Base-by-base conservation (phyloP, 2,329 filamentous ascomycete species). In the Colletotrichum abscissum region DNA sequence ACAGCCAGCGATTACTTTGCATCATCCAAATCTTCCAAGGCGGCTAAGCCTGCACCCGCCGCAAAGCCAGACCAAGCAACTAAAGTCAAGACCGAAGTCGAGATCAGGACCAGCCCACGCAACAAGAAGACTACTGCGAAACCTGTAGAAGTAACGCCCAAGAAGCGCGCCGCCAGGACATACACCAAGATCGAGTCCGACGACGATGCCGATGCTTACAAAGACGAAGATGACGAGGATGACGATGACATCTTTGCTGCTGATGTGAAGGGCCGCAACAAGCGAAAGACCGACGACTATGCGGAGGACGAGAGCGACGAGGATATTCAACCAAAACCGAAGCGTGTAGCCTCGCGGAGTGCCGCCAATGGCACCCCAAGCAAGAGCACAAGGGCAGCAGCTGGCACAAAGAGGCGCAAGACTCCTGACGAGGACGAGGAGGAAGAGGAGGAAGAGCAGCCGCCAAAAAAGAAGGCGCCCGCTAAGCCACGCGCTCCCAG, bases 161-260 rank as follows among this genome's bases (percentile, higher is more conserved):
- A 86, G 73, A 88, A 86, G 76, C 84, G 84, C 69, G 58, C 84
- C 0, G 80, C 84, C 2, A 81, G 82, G 1, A 80, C 85, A 1
- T 82, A 85, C 67, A 83, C 82, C 63, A 84, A 86, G 60, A 79
- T 84, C 68, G 78, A 80, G 28, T 75, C 79, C 5, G 81, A 89
- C 46, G 87, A 90, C 46, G 88, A 91, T 71, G 87, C 88, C 9
- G 88, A 90, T 77, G 88, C 86, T 5, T 90, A 89, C 71, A 83
- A 93, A 76, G 90, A 94, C 24, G 92, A 94, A 66, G 92, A 92
- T 42, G 92, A 93, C 46, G 87, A 89, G 7, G 90, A 94, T 57
- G 92, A 90, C 3, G 93, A 90, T n/a, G 95, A 98, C 77, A 95
- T 98, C 24, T 95, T 95, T 81, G 93, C 92, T 16, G 92, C 93